These are phyloP conservation scores for Salix purpurea DNA, from an alignment of 345 rosid genomes.

Conservation along the genomic window DNA sequence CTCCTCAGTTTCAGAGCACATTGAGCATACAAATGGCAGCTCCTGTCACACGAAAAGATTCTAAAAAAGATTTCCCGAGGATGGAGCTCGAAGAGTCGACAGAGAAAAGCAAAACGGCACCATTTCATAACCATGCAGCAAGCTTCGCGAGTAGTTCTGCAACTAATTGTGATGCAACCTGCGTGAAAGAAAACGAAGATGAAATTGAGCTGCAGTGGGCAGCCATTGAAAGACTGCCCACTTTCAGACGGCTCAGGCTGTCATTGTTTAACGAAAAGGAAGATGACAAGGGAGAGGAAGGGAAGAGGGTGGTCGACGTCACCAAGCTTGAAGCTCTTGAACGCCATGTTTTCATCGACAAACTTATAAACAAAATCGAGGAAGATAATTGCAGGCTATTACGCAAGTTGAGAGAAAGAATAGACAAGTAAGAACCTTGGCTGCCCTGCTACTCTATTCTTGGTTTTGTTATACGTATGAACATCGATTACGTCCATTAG, in stretches of 20 bases:
- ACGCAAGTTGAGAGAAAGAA: constrained; percentile 32
- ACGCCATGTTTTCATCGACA: constrained; percentile 36
- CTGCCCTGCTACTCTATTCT: neutral
- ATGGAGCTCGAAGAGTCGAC: too few relatives aligned
- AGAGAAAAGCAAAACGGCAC: too few relatives aligned
- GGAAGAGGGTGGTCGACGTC: constrained; percentile 31
- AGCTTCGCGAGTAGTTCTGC: neutral
- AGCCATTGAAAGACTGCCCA: constrained; percentile 43
- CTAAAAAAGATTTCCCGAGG: too few relatives aligned
- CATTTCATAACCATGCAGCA: neutral
- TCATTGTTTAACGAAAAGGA: constrained; percentile 19
- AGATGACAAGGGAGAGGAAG: neutral
- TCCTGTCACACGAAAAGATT: too few relatives aligned
- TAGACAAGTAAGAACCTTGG: constrained; percentile 27
- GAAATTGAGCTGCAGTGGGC: constrained; percentile 43
- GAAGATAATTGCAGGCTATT: constrained; percentile 39
- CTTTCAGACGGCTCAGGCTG: constrained; percentile 16
- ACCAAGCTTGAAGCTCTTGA: constrained; percentile 29
- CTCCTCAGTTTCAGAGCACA: too few relatives aligned
- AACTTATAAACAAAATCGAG: constrained; percentile 31
- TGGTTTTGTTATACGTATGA: too few relatives aligned
- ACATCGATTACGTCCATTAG: too few relatives aligned
- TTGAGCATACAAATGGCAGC: too few relatives aligned
- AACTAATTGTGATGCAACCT: neutral
- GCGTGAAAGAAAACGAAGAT: constrained; percentile 14